Conservation (phyloP, 2,329 filamentous ascomycete species). For the Endocalyx cinctus region DNA sequence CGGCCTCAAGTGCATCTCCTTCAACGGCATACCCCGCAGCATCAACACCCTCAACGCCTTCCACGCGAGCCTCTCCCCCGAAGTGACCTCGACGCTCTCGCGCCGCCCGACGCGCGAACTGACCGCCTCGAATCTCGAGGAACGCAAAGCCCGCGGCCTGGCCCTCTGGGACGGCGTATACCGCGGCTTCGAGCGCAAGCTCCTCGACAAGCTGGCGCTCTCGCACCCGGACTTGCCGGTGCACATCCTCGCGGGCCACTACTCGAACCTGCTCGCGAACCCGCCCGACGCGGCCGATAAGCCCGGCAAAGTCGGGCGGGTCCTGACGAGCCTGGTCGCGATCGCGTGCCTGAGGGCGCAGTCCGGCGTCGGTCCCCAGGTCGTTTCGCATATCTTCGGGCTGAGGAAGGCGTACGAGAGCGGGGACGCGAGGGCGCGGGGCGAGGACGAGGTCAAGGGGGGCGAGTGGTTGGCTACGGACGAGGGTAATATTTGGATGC, state of each 20-base stretch:
- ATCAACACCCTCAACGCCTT: conserved; percentile 80
- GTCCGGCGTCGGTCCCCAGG: conserved; percentile 78
- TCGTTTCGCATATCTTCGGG: conserved; percentile 76
- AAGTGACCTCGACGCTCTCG: conserved; percentile 49
- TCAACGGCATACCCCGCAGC: conserved; percentile 77
- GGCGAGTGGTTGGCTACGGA: conserved; percentile 60
- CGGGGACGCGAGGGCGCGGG: conserved; percentile 45
- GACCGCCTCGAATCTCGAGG: conserved; percentile 47
- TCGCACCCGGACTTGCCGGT: conserved; percentile 79
- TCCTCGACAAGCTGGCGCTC: conserved; percentile 65
- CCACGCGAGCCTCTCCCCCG: conserved; percentile 54
- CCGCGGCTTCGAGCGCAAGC: conserved; percentile 66
- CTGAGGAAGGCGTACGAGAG: conserved; percentile 71
- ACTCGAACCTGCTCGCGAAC: conserved; percentile 68
- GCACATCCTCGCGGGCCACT: conserved; percentile 71
- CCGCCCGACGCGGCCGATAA: conserved; percentile 42
- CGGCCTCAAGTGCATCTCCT: conserved; percentile 72
- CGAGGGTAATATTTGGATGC: conserved; percentile 60
- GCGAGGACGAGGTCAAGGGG: conserved; percentile 43
- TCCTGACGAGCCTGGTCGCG: conserved; percentile 69
- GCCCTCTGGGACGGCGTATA: conserved; percentile 75
- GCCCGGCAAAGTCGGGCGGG: conserved; percentile 55
- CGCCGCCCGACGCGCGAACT: conserved; percentile 52
- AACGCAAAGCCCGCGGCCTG: conserved; percentile 54
- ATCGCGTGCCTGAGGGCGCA: conserved; percentile 72